Conservation (phyloP, 352 stramenopile genomes). For the Phytophthora gonapodyides region DNA sequence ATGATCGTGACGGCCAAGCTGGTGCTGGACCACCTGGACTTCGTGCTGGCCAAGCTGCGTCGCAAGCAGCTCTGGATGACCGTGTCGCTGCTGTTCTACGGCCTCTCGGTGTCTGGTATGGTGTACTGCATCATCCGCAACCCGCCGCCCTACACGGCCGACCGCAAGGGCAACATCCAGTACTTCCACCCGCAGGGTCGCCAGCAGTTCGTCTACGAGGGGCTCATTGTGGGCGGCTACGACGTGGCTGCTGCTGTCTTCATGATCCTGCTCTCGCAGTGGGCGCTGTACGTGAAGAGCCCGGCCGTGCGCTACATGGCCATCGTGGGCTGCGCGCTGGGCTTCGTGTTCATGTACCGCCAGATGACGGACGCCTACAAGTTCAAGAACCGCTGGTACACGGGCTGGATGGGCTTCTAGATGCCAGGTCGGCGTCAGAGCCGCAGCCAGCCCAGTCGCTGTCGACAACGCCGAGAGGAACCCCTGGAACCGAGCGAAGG, state of each 20-base stretch:
- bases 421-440: neutral
- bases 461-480: neutral
- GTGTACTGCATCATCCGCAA: slow-evolving; percentile 92
- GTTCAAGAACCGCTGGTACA: slow-evolving; percentile 91
- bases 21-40: slow-evolving; percentile 69
- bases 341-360: slow-evolving; percentile 86
- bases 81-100: slow-evolving; percentile 87
- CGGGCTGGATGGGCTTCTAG: slow-evolving; percentile 84
- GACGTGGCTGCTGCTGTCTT: slow-evolving; percentile 70
- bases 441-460: neutral
- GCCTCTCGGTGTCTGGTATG: slow-evolving; percentile 88
- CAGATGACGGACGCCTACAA: slow-evolving; percentile 86
- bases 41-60: slow-evolving; percentile 70
- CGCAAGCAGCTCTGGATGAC: slow-evolving; percentile 89
- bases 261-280: slow-evolving; percentile 85
- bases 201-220: slow-evolving; percentile 86
- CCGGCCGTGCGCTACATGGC: slow-evolving; percentile 55
- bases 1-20: slow-evolving; percentile 58
- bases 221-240: slow-evolving; percentile 74
- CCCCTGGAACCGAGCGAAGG: neutral
- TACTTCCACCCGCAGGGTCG: slow-evolving; percentile 86
- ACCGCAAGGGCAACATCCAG: slow-evolving; percentile 84
- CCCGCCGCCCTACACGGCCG: slow-evolving; percentile 66
- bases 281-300: slow-evolving; percentile 76
- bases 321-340: slow-evolving; percentile 60